Percentiles rank a stretch among this genome's conserved stretches.
These are phyloP conservation scores for Candida yuanshanica DNA, from an alignment of 805 yeast species.

Conservation along the genomic window DNA sequence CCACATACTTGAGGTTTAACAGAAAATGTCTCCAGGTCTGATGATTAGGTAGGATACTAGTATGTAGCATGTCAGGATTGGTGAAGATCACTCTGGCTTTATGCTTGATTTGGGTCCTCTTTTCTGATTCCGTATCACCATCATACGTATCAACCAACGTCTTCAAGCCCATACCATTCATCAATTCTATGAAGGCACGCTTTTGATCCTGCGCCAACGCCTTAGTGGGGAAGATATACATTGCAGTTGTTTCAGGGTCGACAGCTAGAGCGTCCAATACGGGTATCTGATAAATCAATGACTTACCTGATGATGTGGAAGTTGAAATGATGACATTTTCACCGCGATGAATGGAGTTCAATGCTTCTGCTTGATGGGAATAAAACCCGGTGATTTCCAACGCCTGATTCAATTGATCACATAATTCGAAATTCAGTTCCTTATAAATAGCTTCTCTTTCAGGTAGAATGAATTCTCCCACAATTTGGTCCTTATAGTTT, in stretches of 20 bases:
- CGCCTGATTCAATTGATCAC: conserved; percentile 48
- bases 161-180: conserved; percentile 43
- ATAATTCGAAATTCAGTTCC: conserved; percentile 36
- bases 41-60: conserved; percentile 76
- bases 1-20: conserved; percentile 59
- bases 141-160: conserved; percentile 76
- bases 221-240: conserved; percentile 93
- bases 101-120: conserved; percentile 48
- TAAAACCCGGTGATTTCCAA: conserved; percentile 52
- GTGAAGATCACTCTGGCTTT: conserved; percentile 80
- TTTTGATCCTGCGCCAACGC: conserved; percentile 97
- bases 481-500: conserved; percentile 61
- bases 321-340: conserved; percentile 85
- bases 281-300: conserved; percentile 86
- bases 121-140: conserved; percentile 76
- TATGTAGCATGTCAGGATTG: conserved; percentile 91
- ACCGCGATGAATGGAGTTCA: conserved; percentile 49
- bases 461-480: conserved; percentile 41
- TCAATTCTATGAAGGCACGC: conserved; percentile 60
- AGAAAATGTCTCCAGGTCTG: conserved; percentile 70
- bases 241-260: conserved; percentile 49
- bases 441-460: conserved; percentile 41
- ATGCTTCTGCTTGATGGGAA: conserved; percentile 77
- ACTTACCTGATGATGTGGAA: conserved; percentile 94
- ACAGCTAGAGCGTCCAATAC: conserved; percentile 46